These are phyloP conservation scores for Malus hybrid DNA, from an alignment of 331 rosid species.

Conservation along the genomic window DNA sequence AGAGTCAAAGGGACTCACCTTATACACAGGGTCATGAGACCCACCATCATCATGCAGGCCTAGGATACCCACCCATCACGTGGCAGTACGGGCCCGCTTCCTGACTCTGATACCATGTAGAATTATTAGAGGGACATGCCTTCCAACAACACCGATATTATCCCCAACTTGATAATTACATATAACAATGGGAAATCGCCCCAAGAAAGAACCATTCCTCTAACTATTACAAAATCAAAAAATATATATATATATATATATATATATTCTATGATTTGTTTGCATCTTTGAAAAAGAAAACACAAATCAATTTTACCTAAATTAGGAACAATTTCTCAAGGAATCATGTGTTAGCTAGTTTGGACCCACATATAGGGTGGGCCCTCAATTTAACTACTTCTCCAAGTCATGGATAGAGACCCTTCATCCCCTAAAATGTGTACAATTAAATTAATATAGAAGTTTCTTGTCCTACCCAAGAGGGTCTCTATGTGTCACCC, in stretches of 20 bases:
- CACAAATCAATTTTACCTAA: slow-evolving; percentile 29
- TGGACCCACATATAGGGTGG: slow-evolving; percentile 41
- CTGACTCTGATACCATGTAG: no score
- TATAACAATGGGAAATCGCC: slow-evolving; percentile 12
- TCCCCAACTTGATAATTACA: background rate
- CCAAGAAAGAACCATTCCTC: slow-evolving; percentile 32
- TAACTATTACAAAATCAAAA: slow-evolving; percentile 26
- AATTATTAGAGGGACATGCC: no score
- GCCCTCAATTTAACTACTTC: slow-evolving; percentile 15
- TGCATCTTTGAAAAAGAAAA: slow-evolving; percentile 36
- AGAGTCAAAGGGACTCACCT: no score
- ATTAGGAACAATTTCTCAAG: slow-evolving; percentile 27
- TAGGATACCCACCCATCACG: no score
- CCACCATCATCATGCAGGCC: no score
- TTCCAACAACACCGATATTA: no score
- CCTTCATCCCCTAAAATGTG: slow-evolving; percentile 12
- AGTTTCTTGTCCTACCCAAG: slow-evolving; percentile 20
- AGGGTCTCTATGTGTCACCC: slow-evolving; percentile 28
- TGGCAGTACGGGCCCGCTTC: no score
- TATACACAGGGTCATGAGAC: no score
- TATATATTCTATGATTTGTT: slow-evolving; percentile 20
- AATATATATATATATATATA: no score
- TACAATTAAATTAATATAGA: slow-evolving; percentile 7
- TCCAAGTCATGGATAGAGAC: slow-evolving; percentile 27
- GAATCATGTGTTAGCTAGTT: slow-evolving; percentile 31